Base-by-base conservation (phyloP, 257 asterid species). In the Lithospermum erythrorhizon region DNA sequence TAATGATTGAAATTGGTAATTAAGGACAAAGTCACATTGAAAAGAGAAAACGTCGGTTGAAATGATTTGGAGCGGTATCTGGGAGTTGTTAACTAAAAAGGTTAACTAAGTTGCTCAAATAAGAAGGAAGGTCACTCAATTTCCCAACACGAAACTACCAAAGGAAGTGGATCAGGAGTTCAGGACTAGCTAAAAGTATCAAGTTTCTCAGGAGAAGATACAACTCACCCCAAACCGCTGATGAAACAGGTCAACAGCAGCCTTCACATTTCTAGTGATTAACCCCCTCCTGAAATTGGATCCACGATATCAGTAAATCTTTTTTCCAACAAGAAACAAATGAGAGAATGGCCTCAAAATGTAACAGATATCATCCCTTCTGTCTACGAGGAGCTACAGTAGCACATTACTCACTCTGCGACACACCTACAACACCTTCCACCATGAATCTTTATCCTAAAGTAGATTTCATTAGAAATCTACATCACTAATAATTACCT, bases 181-280 rank as follows among this genome's bases (percentile, higher is more conserved):
- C 45, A 3, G 45, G 8, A 32, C 45, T 11, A 41, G 15, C 18
- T 41, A 18, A 41, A 41, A 41, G 16, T 41, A 41, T 41, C 60
- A 49, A 23, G 25, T 6, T 41, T 47, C 18, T 27, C 68, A 29
- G 41, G 68, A 61, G 57, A 51, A 2, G 17, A 47, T 49, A 63
- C 58, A 61, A 71, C 89, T 82, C 78, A 88, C 98, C 79, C 95
- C 95, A 79, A 91, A 91, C n/a, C 89, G 87, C 53, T 8, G 57
- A 63, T 91, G 98, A 78, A 91, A 91, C 71, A 91, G 61, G 75
- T 88, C 95, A 27, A 91, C 98, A 52, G 95, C 80, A 5, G 73
- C 81, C 79, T 82, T 86, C 66, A 86, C 90, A 76, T 91, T 91
- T 77, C 97, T 73, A 32, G 98, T 91, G 71, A 91, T 88, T 65